Conservation (phyloP, 768 basidiomycete species). For the Podaxis sp. region DNA sequence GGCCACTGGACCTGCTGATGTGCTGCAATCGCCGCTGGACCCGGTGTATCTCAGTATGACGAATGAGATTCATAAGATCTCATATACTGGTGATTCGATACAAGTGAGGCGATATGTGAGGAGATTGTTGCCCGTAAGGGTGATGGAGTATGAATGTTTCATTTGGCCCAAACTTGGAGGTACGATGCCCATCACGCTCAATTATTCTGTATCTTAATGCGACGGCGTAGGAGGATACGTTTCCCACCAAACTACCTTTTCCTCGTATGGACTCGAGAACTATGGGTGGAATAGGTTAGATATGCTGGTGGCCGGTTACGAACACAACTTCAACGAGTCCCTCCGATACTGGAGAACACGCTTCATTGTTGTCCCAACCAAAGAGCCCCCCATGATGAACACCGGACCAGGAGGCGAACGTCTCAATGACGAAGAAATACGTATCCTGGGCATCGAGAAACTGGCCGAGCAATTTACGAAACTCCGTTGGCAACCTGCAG, state of each 20-base stretch:
- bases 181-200: conserved; percentile 15
- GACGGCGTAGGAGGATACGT: conserved; percentile 65
- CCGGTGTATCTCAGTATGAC: conserved; percentile 92
- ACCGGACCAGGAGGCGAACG: conserved; percentile 68
- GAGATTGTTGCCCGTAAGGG: conserved; percentile 59
- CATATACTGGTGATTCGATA: conserved; percentile 88
- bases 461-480: conserved; percentile 87
- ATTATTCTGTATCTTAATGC: conserved; percentile 4
- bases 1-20: conserved; percentile 65
- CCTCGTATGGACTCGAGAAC: conserved; percentile 75
- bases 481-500: conserved; percentile 73
- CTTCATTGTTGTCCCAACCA: conserved; percentile 88
- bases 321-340: conserved; percentile 77
- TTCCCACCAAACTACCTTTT: conserved; percentile 71
- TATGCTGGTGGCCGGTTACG: conserved; percentile 83
- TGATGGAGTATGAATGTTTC: conserved; percentile 81
- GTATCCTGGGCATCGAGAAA: conserved; percentile 87
- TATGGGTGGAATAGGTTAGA: conserved; percentile 91
- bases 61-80: conserved; percentile 92
- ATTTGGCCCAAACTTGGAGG: conserved; percentile 92
- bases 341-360: conserved; percentile 93
- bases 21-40: conserved; percentile 56
- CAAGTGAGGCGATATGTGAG: conserved; percentile 86
- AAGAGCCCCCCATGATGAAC: conserved; percentile 59
- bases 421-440: conserved; percentile 84